Percentiles rank a stretch among this genome's conserved stretches.
Evolutionary conservation across 1,139 yeast species (phyloP).

Genomic region (Yamadazyma blattariae): DNA sequence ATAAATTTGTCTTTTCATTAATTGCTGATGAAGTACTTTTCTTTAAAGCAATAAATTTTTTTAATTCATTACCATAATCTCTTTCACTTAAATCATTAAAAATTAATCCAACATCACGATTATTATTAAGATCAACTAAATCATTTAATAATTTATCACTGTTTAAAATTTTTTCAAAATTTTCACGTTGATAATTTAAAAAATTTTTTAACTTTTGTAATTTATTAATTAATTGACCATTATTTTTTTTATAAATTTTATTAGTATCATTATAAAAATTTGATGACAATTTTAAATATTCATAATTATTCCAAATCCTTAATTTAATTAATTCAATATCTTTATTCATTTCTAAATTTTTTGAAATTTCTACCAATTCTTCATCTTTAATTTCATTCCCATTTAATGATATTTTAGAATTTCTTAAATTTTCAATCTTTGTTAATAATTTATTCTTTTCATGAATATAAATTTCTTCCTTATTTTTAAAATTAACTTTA

Average conservation of each 20-base stretch:
- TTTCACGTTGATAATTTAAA: conserved; percentile 35
- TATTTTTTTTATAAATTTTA: conserved; percentile 33
- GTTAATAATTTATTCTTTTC: conserved; percentile 19
- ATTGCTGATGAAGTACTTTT: not conserved
- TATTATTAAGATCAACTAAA: conserved; percentile 30
- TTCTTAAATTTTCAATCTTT: conserved; percentile 24
- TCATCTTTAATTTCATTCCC: conserved; percentile 24
- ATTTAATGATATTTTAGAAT: conserved; percentile 24
- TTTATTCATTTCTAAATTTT: conserved; percentile 18
- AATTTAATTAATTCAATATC: conserved; percentile 37
- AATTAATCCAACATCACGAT: conserved; percentile 34
- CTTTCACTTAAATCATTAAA: conserved; percentile 30
- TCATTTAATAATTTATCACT: conserved; percentile 20
- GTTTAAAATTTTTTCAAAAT: conserved; percentile 24
- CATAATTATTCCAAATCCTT: conserved; percentile 33
- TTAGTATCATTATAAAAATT: conserved; percentile 40
- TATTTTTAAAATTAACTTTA: conserved; percentile 7
- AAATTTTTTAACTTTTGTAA: conserved; percentile 39
- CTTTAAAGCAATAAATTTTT: conserved; percentile 14
- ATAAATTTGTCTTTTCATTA: not conserved
- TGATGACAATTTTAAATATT: conserved; percentile 30
- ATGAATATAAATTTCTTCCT: conserved; percentile 12
- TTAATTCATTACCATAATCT: conserved; percentile 29
- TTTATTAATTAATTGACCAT: conserved; percentile 29
- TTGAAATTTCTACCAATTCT: conserved; percentile 21